Base-by-base conservation (phyloP, 1,139 yeast genomes). In the Magnusiomyces tetraspermus region DNA sequence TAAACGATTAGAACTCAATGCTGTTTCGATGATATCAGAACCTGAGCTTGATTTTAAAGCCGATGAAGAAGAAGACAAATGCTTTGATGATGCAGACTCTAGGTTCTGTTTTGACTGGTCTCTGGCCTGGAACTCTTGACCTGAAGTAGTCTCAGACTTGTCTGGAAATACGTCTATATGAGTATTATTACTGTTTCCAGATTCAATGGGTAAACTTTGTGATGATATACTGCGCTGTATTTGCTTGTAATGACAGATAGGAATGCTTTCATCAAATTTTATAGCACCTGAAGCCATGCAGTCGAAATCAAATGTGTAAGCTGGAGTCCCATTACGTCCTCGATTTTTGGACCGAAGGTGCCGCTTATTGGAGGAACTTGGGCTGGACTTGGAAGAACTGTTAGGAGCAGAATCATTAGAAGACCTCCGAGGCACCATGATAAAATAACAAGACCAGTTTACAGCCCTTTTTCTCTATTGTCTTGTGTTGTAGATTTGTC, bases 261-360 rank as follows among this genome's bases (percentile, higher is more conserved):
- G 40, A 10, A 36, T 36, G 6, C 19, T 36, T n/a, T 10, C 40
- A n/a, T 36, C 40, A n/a, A 36, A 36, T 10, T 17, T 36, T 5
- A 36, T 13, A 8, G 33, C 5, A 13, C 40, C 40, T 17, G 11
- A 17, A 8, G 15, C 15, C 19, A 17, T n/a, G 15, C 19, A 17
- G n/a, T 45, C 48, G 21, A 45, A 45, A 19, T 45, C 48, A 22
- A 45, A 45, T 21, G n/a, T 45, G 24, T 45, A 45, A 3, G 40
- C 24, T 11, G 48, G 23, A 30, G 26, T 10, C 4, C 13, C 28
- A 11, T 21, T 31, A 21, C 38, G 21, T 6, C 40, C 40, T 19
- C 48, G 21, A 21, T 28, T 45, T 23, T 33, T 45, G 4, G 48
- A 45, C 26, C 48, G 21, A 19, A 45, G n/a, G 26, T 45, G 48